Evolutionary conservation across 179 eudicot genomes (phyloP).

Genomic region (Silene coronaria): DNA sequence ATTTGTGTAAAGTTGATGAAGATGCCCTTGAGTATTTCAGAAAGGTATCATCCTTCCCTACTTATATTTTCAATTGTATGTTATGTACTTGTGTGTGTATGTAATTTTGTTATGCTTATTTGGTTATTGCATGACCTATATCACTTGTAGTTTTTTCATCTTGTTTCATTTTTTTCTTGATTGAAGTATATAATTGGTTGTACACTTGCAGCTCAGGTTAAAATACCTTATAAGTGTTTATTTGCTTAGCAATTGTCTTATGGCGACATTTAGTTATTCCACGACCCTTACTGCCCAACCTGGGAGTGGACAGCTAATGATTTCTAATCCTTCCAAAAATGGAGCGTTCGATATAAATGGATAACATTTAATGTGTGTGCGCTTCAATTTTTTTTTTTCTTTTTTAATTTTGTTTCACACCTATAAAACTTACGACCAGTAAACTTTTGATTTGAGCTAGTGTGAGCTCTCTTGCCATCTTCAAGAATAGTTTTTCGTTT

Average conservation of each 20-base stretch:
- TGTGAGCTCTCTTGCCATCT: background rate
- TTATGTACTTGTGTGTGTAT: background rate
- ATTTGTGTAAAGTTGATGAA: constrained; percentile 63
- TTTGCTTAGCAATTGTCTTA: background rate
- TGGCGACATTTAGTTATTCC: background rate
- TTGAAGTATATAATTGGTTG: background rate
- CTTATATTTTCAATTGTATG: background rate
- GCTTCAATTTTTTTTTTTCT: background rate
- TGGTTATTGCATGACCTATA: background rate
- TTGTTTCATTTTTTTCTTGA: background rate
- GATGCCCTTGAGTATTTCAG: constrained; percentile 94
- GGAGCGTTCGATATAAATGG: background rate
- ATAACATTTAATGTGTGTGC: background rate
- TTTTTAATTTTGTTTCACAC: constrained; percentile 1
- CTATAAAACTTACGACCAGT: background rate
- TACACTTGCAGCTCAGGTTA: background rate
- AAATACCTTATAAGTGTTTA: background rate
- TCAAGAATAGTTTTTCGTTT: background rate
- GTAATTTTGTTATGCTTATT: constrained; percentile 7
- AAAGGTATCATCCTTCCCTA: constrained; percentile 49
- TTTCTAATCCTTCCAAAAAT: too few species aligned
- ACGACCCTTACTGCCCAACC: too few species aligned
- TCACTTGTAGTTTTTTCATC: background rate
- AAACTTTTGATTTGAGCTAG: constrained; percentile 1
- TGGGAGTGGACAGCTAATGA: too few species aligned